Percentiles rank a stretch among this genome's conserved stretches.
Evolutionary conservation across 495 filamentous ascomycete species (phyloP).

Genomic region (Pseudoneurospora amorphoporcata): DNA sequence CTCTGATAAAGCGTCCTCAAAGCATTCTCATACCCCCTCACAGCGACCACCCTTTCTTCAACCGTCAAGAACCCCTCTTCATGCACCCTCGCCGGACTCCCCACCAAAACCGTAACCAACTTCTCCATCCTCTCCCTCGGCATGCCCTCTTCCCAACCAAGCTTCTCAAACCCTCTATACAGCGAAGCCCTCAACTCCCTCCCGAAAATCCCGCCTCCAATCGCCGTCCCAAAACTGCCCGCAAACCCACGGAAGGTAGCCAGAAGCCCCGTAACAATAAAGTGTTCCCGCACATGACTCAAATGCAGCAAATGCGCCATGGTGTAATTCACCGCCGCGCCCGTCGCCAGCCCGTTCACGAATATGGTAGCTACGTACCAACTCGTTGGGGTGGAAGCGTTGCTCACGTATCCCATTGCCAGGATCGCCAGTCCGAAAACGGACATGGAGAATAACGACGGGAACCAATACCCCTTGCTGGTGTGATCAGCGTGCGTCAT

Average conservation of each 20-base stretch:
- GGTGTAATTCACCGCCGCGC: constrained; percentile 64
- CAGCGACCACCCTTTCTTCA: constrained; percentile 48
- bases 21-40: constrained; percentile 50
- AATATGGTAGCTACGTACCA: constrained; percentile 49
- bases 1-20: constrained; percentile 48
- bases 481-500: constrained; percentile 45
- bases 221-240: constrained; percentile 63
- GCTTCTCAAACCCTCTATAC: constrained; percentile 40
- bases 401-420: constrained; percentile 40
- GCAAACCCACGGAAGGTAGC: constrained; percentile 67
- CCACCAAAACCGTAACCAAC: constrained; percentile 53
- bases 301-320: constrained; percentile 65
- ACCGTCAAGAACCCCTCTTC: constrained; percentile 32
- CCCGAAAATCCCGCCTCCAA: constrained; percentile 65
- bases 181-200: constrained; percentile 47
- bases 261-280: constrained; percentile 58
- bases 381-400: constrained; percentile 28
- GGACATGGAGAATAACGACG: constrained; percentile 42
- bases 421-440: constrained; percentile 45
- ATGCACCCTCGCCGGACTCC: constrained; percentile 54
- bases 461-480: constrained; percentile 41
- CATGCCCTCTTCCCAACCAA: constrained; percentile 25
- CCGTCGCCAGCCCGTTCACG: constrained; percentile 57
- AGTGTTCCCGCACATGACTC: constrained; percentile 50
- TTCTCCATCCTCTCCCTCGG: constrained; percentile 36